Evolutionary conservation across 148 eudicot genomes (phyloP), one percentile per base, ranked within the genome.

Genomic region (Rheum nobile): DNA sequence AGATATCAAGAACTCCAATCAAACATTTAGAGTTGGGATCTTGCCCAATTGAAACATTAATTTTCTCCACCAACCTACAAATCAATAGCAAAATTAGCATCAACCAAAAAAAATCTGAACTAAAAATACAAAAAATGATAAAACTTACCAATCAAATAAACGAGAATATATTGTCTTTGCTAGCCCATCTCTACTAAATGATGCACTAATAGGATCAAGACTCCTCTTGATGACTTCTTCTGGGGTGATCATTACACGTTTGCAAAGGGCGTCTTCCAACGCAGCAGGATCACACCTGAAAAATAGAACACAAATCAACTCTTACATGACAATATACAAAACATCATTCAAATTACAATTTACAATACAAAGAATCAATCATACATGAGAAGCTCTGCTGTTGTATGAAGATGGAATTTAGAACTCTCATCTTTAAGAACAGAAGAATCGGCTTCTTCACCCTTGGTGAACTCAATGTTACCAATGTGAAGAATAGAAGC

Each of bases 1-100:
- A 95, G 35, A 95, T 95, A 82, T 95, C 99, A 84, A 95, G 99
- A 80, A 95, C 97, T 71, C 99, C 99, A 43, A 95, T 95, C 82
- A 95, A 83, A 79, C 85, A 88, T 71, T 75, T 90, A 41, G 97
- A 95, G 74, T 82, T 86, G 34, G 93, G 87, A 89, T 95, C 99
- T 85, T 95, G 99, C 55, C 99, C 99, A 72, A 95, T 95, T 72
- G 99, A 95, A 48, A 75, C 78, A 77, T 95, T 95, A 76, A 95
- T 90, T 74, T 87, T 95, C 55, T 90, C 90, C 72, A 95, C 99
- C 89, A 95, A 82, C 99, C 99, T 95, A 84, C 74, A 77, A 54
- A 77, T 48, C 29, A 81, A 79, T 4, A 77, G 61, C 47, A 72
- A 41, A 59, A 21, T 50, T 24, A 65, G 2, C 38, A 65, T 65